These are phyloP conservation scores for Zangia roseola DNA, from an alignment of 768 basidiomycete genomes.

Conservation along the genomic window DNA sequence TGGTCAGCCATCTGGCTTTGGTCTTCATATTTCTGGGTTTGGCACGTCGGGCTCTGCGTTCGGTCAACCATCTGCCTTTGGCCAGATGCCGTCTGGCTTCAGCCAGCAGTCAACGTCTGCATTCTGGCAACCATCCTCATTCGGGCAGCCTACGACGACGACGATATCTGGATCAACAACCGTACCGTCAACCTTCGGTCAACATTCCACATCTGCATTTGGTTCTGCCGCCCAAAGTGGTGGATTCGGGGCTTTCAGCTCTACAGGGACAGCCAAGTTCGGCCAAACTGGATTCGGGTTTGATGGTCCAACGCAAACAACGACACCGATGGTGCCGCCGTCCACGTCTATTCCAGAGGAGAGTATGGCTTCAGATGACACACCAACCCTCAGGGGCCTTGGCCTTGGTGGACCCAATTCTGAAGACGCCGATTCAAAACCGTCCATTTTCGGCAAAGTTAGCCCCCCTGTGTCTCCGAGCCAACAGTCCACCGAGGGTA, in stretches of 20 bases:
- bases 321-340: background rate
- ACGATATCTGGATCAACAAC: slow-evolving; percentile 15
- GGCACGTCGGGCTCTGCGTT: slow-evolving; percentile 24
- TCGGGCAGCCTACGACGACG: slow-evolving; percentile 15
- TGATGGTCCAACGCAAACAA: slow-evolving; percentile 9
- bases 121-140: slow-evolving; percentile 26
- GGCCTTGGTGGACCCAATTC: slow-evolving; percentile 30
- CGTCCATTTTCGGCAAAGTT: slow-evolving; percentile 34
- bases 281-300: slow-evolving; percentile 29
- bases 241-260: slow-evolving; percentile 35
- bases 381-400: slow-evolving; percentile 30
- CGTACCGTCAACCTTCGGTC: slow-evolving; percentile 20
- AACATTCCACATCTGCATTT: slow-evolving; percentile 18
- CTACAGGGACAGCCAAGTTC: slow-evolving; percentile 32
- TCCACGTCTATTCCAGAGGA: slow-evolving; percentile 22
- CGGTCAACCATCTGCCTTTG: slow-evolving; percentile 30
- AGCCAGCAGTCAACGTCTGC: slow-evolving; percentile 18
- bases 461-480: slow-evolving; percentile 5
- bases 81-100: slow-evolving; percentile 15
- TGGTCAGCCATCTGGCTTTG: slow-evolving; percentile 33
- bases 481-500: slow-evolving; percentile 16
- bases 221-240: slow-evolving; percentile 16
- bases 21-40: slow-evolving; percentile 21
- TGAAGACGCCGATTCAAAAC: slow-evolving; percentile 24
- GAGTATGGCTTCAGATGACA: slow-evolving; percentile 33